These are phyloP conservation scores for Lodderomyces margitis DNA, from an alignment of 1,139 yeast species.

Conservation along the genomic window DNA sequence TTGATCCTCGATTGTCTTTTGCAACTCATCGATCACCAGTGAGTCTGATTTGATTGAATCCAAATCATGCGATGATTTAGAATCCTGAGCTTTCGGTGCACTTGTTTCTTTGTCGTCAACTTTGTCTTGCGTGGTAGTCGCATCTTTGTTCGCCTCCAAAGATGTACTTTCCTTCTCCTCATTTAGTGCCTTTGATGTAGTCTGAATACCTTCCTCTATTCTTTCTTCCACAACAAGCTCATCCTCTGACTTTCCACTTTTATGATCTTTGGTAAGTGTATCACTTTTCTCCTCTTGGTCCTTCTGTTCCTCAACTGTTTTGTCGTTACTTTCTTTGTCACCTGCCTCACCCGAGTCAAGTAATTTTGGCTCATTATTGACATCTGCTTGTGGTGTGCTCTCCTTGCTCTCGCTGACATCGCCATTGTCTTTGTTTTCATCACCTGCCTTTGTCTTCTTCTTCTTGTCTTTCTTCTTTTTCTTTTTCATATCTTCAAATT, in stretches of 20 bases:
- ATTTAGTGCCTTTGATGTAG: neutral
- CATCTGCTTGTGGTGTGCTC: conserved; percentile 10
- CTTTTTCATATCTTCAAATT: conserved; percentile 62
- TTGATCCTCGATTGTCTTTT: conserved; percentile 28
- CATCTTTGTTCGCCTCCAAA: neutral
- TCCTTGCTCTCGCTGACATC: conserved; percentile 13
- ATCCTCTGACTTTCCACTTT: conserved; percentile 3
- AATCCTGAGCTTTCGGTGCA: neutral
- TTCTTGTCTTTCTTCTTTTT: conserved; percentile 49
- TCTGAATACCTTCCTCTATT: too few species aligned
- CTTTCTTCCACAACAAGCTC: conserved; percentile 1
- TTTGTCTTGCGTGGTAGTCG: conserved; percentile 1
- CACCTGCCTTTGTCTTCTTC: conserved; percentile 16
- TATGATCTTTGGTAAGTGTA: too few species aligned
- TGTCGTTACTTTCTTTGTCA: conserved; percentile 1
- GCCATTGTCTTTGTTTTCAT: conserved; percentile 15
- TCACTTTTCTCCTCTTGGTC: conserved; percentile 4
- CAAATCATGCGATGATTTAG: conserved; percentile 1
- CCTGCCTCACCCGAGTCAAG: neutral
- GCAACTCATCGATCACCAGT: conserved; percentile 23
- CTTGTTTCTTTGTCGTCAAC: neutral
- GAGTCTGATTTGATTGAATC: conserved; percentile 8
- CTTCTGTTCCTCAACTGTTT: conserved; percentile 11
- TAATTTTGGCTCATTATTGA: conserved; percentile 7
- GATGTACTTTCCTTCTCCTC: neutral